Percentiles rank a stretch among this genome's conserved stretches.
Conservation (phyloP, 495 filamentous ascomycete genomes). For the Aspergillus leporis region DNA sequence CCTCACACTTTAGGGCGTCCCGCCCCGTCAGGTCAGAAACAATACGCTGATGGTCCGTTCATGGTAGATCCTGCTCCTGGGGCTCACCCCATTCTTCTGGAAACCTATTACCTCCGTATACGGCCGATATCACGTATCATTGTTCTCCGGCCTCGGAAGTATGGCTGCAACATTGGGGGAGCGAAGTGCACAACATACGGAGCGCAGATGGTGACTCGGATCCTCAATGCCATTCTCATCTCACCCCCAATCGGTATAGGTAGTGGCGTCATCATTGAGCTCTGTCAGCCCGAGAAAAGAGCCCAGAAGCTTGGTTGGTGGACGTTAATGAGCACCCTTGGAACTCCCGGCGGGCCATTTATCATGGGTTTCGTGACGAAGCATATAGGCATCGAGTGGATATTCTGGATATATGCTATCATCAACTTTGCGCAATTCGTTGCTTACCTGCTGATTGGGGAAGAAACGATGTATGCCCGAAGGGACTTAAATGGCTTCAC, state of each 20-base stretch:
- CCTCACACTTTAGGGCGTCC: too few relatives aligned
- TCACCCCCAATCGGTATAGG: conserved; percentile 37
- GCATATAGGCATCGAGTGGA: conserved; percentile 33
- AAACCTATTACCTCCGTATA: conserved; percentile 32
- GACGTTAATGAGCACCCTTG: conserved; percentile 34
- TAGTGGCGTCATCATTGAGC: conserved; percentile 32
- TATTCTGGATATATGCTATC: conserved; percentile 39
- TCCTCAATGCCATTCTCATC: conserved; percentile 32
- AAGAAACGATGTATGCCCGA: conserved; percentile 29
- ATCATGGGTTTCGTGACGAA: conserved; percentile 37
- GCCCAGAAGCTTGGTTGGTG: conserved; percentile 36
- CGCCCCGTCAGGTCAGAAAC: not conserved
- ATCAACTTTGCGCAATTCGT: conserved; percentile 33
- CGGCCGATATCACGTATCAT: conserved; percentile 31
- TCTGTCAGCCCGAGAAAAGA: conserved; percentile 29
- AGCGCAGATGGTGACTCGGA: conserved; percentile 29
- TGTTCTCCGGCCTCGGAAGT: conserved; percentile 33
- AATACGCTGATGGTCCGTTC: not conserved
- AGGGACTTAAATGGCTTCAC: not conserved
- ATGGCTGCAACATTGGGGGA: conserved; percentile 37
- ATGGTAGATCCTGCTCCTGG: conserved; percentile 32
- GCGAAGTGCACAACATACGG: conserved; percentile 32
- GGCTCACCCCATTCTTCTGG: conserved; percentile 32
- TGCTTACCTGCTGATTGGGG: conserved; percentile 26
- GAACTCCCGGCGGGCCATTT: conserved; percentile 32